Conservation (phyloP, 2,329 filamentous ascomycete genomes). For the Incumbomyces lentus region DNA sequence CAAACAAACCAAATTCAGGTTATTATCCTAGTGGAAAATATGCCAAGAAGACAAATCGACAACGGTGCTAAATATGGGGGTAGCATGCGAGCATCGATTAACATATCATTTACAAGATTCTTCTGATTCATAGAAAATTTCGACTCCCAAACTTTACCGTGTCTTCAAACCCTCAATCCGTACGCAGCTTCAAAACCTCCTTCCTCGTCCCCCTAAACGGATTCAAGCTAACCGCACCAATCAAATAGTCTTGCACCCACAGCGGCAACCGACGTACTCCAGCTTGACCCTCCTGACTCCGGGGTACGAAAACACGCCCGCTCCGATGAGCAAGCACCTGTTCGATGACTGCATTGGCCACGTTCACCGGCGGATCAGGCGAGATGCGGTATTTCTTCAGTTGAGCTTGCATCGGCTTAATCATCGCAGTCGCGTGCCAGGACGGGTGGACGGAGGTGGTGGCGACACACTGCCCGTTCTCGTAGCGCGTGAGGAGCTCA, state of each 20-base stretch:
- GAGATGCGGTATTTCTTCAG: constrained; percentile 43
- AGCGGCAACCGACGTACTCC: constrained; percentile 10
- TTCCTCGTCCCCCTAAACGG: not conserved
- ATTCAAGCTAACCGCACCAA: not conserved
- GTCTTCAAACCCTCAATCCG: no score
- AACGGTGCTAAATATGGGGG: no score
- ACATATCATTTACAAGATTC: no score
- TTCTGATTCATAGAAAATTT: no score
- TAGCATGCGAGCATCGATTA: no score
- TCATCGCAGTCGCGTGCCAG: constrained; percentile 17
- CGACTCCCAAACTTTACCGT: no score
- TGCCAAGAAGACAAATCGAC: no score
- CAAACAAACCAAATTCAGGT: no score
- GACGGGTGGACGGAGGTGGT: constrained; percentile 18
- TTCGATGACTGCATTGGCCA: constrained; percentile 53
- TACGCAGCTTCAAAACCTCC: no score
- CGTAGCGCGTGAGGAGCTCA: constrained; percentile 50
- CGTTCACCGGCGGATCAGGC: constrained; percentile 31
- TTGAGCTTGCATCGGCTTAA: constrained; percentile 42
- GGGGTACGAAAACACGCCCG: constrained; percentile 18
- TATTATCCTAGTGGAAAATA: no score
- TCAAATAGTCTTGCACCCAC: constrained; percentile 16
- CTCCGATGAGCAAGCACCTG: constrained; percentile 28
- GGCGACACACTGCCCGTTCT: constrained; percentile 15
- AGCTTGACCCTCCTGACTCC: constrained; percentile 8